phyloP scores from a whole-genome alignment of 257 asterid species.

The Oldenlandia corymbosa region DNA sequence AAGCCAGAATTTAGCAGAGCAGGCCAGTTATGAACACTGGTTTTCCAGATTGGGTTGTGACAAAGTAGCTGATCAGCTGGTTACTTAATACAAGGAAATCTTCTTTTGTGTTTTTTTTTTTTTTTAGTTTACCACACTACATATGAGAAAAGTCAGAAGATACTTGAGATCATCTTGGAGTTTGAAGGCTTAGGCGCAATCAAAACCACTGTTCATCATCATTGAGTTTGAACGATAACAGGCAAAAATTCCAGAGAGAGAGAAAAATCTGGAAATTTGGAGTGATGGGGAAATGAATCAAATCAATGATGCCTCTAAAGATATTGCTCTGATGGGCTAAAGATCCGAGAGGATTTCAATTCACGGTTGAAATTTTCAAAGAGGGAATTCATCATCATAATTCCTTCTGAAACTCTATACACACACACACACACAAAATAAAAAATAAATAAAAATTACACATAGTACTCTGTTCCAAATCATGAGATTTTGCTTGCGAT shows the following conservation, averaged over 20 bases:
- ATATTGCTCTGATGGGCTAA: constrained; percentile 47
- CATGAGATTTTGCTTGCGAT: no score
- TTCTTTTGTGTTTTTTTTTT: no score
- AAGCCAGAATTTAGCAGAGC: no score
- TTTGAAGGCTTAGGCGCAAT: neutral
- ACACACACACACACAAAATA: no score
- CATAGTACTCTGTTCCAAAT: no score
- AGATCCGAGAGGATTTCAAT: constrained; percentile 35
- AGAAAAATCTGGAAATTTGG: neutral
- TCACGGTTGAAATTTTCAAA: no score
- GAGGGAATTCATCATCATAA: no score
- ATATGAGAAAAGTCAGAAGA: neutral
- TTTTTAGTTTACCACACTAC: no score
- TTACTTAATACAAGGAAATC: neutral
- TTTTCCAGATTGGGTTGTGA: no score
- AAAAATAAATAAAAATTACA: no score
- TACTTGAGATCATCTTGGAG: neutral
- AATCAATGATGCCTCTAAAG: constrained; percentile 46
- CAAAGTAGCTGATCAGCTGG: neutral
- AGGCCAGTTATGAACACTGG: no score
- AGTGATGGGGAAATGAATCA: constrained; percentile 25
- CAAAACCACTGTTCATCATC: constrained; percentile 6
- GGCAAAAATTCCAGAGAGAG: neutral
- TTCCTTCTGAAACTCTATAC: no score
- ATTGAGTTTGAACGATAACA: constrained; percentile 5